Evolutionary conservation across 2,329 filamentous ascomycete genomes (phyloP).

Genomic region (Magnaporthiopsis rhizophila): DNA sequence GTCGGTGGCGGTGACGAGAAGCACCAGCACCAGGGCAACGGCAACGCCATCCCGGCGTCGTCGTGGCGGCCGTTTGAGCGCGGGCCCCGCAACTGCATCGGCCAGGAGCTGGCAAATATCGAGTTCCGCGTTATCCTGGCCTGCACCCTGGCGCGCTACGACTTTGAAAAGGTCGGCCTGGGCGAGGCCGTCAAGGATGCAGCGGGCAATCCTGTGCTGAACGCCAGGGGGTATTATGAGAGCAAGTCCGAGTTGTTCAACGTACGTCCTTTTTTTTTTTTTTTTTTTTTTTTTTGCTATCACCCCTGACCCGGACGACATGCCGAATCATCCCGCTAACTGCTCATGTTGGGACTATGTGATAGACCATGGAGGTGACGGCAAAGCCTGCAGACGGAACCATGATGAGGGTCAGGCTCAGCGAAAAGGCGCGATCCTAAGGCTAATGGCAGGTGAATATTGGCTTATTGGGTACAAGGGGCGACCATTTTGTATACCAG

Average conservation of each 20-base stretch:
- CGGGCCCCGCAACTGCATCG: constrained; percentile 45
- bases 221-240: constrained; percentile 17
- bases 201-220: constrained; percentile 12
- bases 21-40: background rate
- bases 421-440: constrained; percentile 4
- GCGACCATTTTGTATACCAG: background rate
- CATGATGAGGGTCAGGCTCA: constrained; percentile 19
- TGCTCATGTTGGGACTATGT: background rate
- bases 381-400: constrained; percentile 20
- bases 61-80: constrained; percentile 47
- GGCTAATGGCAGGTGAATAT: background rate
- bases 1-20: constrained; percentile 2
- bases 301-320: background rate
- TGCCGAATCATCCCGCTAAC: background rate
- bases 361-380: constrained; percentile 19
- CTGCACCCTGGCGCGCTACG: constrained; percentile 20
- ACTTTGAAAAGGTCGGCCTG: constrained; percentile 24
- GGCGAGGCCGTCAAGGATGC: constrained; percentile 20
- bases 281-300: background rate
- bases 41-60: constrained; percentile 19
- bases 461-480: background rate
- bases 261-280: constrained; percentile 17
- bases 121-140: constrained; percentile 24
- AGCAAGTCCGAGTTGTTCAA: constrained; percentile 19
- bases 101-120: constrained; percentile 41